phyloP scores from a whole-genome alignment of 305 asterid genomes.

The Withania somnifera region DNA sequence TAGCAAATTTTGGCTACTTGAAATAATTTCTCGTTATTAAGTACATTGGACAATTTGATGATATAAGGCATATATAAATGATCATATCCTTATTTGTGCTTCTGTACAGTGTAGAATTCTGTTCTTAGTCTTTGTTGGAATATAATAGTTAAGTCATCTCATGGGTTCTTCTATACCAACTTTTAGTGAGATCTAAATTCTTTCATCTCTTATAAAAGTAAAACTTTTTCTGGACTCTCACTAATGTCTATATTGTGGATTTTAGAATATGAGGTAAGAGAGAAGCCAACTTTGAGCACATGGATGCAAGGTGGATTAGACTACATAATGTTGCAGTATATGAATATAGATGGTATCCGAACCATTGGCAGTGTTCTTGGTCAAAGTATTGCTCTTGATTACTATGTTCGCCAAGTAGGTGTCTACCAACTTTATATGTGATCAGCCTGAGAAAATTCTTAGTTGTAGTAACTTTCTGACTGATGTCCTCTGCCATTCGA shows the following conservation, averaged over 20 bases:
- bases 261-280: slow-evolving; percentile 80
- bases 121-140: neutral
- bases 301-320: slow-evolving; percentile 98
- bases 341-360: slow-evolving; percentile 76
- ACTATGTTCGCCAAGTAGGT: slow-evolving; percentile 88
- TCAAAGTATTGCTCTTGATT: slow-evolving; percentile 95
- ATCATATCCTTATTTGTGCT: neutral
- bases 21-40: neutral
- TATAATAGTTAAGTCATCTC: neutral
- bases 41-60: neutral
- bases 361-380: slow-evolving; percentile 96
- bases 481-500: slow-evolving; percentile 9
- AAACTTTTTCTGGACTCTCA: neutral
- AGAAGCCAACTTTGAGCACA: slow-evolving; percentile 50
- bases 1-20: neutral
- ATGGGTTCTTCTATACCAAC: neutral
- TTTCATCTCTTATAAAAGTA: neutral
- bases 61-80: neutral
- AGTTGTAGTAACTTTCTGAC: neutral
- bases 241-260: slow-evolving; percentile 6
- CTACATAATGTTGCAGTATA: slow-evolving; percentile 68
- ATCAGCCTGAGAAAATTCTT: neutral
- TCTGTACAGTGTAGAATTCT: neutral
- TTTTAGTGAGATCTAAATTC: neutral
- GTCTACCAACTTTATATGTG: neutral